Conservation (phyloP, 2,329 filamentous ascomycete species). For the Colletotrichum falcatum region DNA sequence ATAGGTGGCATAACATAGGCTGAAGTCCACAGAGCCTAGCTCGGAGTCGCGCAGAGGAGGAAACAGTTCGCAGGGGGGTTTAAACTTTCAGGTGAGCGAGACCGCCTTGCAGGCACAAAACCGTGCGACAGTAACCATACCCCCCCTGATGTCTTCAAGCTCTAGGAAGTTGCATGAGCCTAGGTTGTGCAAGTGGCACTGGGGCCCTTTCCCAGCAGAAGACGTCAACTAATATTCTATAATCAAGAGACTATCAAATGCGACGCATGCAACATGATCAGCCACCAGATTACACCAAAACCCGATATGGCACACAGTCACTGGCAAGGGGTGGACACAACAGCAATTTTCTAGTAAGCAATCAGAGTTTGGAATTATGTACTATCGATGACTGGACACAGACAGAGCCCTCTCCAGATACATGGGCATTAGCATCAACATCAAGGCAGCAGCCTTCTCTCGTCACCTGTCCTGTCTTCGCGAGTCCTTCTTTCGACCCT, state of each 20-base stretch:
- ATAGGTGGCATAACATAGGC: not conserved
- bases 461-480: conserved; percentile 11
- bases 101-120: not conserved
- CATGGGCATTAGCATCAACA: conserved; percentile 28
- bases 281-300: too few species aligned
- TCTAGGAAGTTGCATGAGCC: not conserved
- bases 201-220: not conserved
- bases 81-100: not conserved
- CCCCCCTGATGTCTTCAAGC: not conserved
- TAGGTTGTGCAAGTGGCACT: not conserved
- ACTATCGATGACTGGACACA: conserved; percentile 34
- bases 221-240: not conserved
- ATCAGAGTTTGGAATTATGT: conserved; percentile 30
- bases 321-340: not conserved
- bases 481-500: conserved; percentile 6
- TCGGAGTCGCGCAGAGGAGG: too few species aligned
- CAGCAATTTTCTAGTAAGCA: not conserved
- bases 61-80: not conserved
- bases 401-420: conserved; percentile 23
- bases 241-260: not conserved
- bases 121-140: not conserved
- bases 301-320: not conserved
- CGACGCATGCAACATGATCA: not conserved
- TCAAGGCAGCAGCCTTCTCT: conserved; percentile 23
- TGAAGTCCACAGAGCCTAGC: too few species aligned